Evolutionary conservation across 352 stramenopile genomes (phyloP).

Genomic region (Globisporangium mamillatum): DNA sequence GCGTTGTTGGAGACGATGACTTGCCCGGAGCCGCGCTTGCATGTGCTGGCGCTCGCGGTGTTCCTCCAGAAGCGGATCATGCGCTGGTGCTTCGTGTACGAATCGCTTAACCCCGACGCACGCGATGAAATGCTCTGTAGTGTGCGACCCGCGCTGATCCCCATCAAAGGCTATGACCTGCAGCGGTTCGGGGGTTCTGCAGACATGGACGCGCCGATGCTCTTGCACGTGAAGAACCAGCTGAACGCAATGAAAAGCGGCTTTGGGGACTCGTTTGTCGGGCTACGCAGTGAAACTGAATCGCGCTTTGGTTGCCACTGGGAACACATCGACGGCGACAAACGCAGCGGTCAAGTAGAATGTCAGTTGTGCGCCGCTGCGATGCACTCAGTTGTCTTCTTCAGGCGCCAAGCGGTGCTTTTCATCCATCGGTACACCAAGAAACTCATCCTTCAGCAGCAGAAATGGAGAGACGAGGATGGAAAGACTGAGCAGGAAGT

Average conservation of each 20-base stretch:
- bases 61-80: conserved; percentile 23
- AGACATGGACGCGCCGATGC: not conserved
- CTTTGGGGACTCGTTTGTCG: conserved; percentile 11
- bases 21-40: not conserved
- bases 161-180: not conserved
- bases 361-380: conserved; percentile 3
- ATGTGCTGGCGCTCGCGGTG: conserved; percentile 14
- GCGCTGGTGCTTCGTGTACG: conserved; percentile 25
- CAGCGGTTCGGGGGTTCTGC: not conserved
- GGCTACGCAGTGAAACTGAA: not conserved
- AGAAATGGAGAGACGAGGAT: not conserved
- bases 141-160: conserved; percentile 10
- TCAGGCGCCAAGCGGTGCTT: not conserved
- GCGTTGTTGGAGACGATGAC: not conserved
- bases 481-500: not conserved
- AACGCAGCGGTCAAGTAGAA: not conserved
- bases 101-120: conserved; percentile 1
- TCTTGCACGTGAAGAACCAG: not conserved
- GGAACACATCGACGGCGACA: conserved; percentile 6
- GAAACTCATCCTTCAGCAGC: not conserved
- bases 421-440: conserved; percentile 1
- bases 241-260: conserved; percentile 3
- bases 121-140: not conserved
- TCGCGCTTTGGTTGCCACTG: conserved; percentile 9
- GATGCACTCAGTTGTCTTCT: not conserved